Conservation (phyloP, 2,329 filamentous ascomycete species). For the Aspergillus ibericus region DNA sequence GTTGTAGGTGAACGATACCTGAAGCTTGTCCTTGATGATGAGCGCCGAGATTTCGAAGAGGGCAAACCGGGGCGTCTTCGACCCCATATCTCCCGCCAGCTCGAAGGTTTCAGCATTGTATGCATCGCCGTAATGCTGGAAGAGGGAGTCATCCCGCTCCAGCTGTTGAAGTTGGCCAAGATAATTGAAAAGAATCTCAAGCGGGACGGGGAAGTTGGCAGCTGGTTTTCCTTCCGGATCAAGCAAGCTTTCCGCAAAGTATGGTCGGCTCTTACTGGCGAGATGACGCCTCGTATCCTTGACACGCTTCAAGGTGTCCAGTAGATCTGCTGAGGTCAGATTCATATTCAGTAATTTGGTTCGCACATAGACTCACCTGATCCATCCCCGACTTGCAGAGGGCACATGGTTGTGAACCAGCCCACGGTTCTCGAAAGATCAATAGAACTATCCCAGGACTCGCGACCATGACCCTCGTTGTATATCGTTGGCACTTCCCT, state of each 20-base stretch:
- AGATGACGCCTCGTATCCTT: slow-evolving; percentile 42
- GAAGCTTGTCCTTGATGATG: slow-evolving; percentile 47
- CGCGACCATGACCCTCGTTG: slow-evolving; percentile 53
- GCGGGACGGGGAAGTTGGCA: slow-evolving; percentile 40
- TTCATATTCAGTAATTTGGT: not conserved
- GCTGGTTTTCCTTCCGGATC: slow-evolving; percentile 27
- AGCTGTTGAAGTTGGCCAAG: slow-evolving; percentile 44
- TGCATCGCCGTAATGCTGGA: slow-evolving; percentile 41
- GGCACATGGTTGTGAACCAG: slow-evolving; percentile 53
- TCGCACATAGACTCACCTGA: slow-evolving; percentile 22
- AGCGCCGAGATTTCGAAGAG: slow-evolving; percentile 55
- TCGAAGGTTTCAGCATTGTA: slow-evolving; percentile 30
- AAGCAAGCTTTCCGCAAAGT: slow-evolving; percentile 36
- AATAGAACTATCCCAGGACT: slow-evolving; percentile 45
- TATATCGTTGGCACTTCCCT: slow-evolving; percentile 46
- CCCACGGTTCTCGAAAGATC: slow-evolving; percentile 51
- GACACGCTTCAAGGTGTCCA: slow-evolving; percentile 36
- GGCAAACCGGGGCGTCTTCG: slow-evolving; percentile 46
- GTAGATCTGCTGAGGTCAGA: slow-evolving; percentile 25
- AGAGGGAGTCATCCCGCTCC: slow-evolving; percentile 46
- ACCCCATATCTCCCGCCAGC: slow-evolving; percentile 47
- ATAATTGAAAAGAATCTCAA: slow-evolving; percentile 45
- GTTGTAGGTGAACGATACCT: slow-evolving; percentile 53
- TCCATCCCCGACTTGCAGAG: slow-evolving; percentile 36
- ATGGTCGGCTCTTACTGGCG: slow-evolving; percentile 32